Percentiles rank a stretch among this genome's conserved stretches.
phyloP scores from a whole-genome alignment of 768 basidiomycete species.

The Amanita rubescens region DNA sequence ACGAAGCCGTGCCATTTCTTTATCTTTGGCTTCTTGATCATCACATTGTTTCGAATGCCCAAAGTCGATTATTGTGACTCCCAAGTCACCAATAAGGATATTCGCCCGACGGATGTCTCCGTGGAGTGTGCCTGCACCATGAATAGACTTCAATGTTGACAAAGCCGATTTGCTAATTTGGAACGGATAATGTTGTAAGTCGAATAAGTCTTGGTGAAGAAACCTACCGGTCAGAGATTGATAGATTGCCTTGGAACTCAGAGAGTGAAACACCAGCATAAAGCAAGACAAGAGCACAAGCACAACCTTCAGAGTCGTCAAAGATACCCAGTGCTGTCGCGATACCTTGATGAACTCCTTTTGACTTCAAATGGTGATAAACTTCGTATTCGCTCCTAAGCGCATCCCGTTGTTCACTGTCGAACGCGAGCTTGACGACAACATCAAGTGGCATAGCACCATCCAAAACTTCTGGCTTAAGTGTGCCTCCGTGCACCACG shows the following conservation, averaged over 20 bases:
- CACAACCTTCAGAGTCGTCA: slow-evolving; percentile 12
- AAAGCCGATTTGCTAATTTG: slow-evolving; percentile 12
- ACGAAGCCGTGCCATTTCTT: slow-evolving; percentile 11
- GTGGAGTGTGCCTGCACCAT: slow-evolving; percentile 14
- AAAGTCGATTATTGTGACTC: slow-evolving; percentile 15
- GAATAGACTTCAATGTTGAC: slow-evolving; percentile 13
- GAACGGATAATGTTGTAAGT: slow-evolving; percentile 8
- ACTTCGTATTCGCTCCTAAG: slow-evolving; percentile 13
- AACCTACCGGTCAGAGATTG: slow-evolving; percentile 11
- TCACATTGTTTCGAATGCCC: slow-evolving; percentile 12
- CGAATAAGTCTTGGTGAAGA: slow-evolving; percentile 8
- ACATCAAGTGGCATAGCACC: slow-evolving; percentile 11
- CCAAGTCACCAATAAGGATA: slow-evolving; percentile 13
- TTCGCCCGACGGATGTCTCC: slow-evolving; percentile 14
- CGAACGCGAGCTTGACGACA: slow-evolving; percentile 13
- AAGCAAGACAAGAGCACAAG: slow-evolving; percentile 11
- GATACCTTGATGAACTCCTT: slow-evolving; percentile 12
- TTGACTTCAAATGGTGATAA: slow-evolving; percentile 12
- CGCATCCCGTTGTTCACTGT: slow-evolving; percentile 11
- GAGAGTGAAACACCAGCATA: slow-evolving; percentile 9
- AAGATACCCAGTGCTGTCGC: slow-evolving; percentile 11
- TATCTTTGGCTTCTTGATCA: slow-evolving; percentile 13
- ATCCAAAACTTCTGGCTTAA: slow-evolving; percentile 8
- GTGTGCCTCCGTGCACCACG: slow-evolving; percentile 13
- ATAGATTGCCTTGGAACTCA: slow-evolving; percentile 2